Conservation (phyloP, 208 protist species). For the Hexamita inflata region DNA sequence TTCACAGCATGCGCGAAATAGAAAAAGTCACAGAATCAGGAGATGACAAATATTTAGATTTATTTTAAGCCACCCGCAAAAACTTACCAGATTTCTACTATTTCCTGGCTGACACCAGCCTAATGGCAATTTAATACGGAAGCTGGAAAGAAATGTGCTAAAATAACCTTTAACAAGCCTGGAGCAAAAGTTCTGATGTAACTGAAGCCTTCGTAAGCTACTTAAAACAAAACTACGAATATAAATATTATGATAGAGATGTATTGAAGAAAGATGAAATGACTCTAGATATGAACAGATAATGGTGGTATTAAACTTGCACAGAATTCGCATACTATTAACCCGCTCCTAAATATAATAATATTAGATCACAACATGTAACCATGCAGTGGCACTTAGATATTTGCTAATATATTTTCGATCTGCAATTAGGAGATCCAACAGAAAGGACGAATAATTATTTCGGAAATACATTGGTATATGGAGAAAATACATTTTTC, state of each 20-base stretch:
- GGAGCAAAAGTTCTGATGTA: not conserved
- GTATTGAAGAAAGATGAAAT: not conserved
- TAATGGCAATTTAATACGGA: constrained; percentile 21
- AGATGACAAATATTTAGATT: not conserved
- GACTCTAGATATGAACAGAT: not conserved
- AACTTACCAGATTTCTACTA: constrained; percentile 1
- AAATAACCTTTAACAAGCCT: not conserved
- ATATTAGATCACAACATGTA: not conserved
- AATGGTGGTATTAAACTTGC: constrained; percentile 28
- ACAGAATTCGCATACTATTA: constrained; percentile 25
- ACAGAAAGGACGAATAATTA: constrained; percentile 7
- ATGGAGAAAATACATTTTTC: constrained; percentile 1
- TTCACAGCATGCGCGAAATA: not conserved
- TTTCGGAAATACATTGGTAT: not conserved
- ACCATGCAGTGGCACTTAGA: constrained; percentile 2
- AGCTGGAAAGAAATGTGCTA: not conserved
- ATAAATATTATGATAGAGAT: not conserved
- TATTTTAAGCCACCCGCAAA: not conserved
- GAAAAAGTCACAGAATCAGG: too few species aligned
- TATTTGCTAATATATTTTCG: constrained; percentile 16
- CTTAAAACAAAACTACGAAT: not conserved
- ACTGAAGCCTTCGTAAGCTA: not conserved
- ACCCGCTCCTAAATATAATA: constrained; percentile 15
- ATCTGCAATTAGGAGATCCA: not conserved
- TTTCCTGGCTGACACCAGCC: constrained; percentile 4